Evolutionary conservation across 495 filamentous ascomycete species (phyloP).

Genomic region (Penicillium canescens): DNA sequence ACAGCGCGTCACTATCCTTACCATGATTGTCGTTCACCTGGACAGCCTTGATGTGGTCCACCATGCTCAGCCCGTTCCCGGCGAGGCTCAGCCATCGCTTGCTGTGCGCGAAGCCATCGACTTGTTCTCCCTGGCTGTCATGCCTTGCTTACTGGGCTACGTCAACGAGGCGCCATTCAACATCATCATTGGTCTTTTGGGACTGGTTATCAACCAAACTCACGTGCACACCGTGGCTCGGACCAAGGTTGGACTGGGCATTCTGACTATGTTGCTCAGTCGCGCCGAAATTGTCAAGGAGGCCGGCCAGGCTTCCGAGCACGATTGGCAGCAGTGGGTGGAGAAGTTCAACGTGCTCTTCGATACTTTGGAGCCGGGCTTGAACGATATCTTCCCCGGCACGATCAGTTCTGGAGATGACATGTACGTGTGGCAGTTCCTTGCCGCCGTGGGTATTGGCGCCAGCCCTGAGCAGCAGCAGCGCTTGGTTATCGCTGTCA

Average conservation of each 20-base stretch:
- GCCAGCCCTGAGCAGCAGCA: slow-evolving; percentile 93
- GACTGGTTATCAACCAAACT: slow-evolving; percentile 76
- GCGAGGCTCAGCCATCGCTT: slow-evolving; percentile 66
- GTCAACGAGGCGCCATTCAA: slow-evolving; percentile 88
- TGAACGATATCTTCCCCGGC: slow-evolving; percentile 83
- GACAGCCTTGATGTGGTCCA: slow-evolving; percentile 89
- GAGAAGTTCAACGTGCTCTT: slow-evolving; percentile 83
- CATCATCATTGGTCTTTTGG: slow-evolving; percentile 85
- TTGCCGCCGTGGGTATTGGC: slow-evolving; percentile 90
- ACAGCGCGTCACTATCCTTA: slow-evolving; percentile 90
- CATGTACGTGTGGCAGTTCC: slow-evolving; percentile 96
- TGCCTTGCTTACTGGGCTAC: slow-evolving; percentile 84
- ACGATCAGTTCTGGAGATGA: slow-evolving; percentile 81
- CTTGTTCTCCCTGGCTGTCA: slow-evolving; percentile 80
- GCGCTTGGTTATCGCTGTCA: slow-evolving; percentile 88
- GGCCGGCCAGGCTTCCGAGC: slow-evolving; percentile 63
- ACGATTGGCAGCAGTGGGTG: slow-evolving; percentile 81
- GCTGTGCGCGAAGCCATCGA: slow-evolving; percentile 87
- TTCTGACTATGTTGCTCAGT: slow-evolving; percentile 93
- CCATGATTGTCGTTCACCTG: slow-evolving; percentile 93
- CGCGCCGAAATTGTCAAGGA: slow-evolving; percentile 92
- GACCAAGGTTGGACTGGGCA: slow-evolving; percentile 80
- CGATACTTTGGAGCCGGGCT: slow-evolving; percentile 76
- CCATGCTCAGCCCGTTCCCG: slow-evolving; percentile 65
- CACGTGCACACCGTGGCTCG: slow-evolving; percentile 77